Evolutionary conservation across 305 asterid species (phyloP).

Genomic region (Coffea humblotiana): DNA sequence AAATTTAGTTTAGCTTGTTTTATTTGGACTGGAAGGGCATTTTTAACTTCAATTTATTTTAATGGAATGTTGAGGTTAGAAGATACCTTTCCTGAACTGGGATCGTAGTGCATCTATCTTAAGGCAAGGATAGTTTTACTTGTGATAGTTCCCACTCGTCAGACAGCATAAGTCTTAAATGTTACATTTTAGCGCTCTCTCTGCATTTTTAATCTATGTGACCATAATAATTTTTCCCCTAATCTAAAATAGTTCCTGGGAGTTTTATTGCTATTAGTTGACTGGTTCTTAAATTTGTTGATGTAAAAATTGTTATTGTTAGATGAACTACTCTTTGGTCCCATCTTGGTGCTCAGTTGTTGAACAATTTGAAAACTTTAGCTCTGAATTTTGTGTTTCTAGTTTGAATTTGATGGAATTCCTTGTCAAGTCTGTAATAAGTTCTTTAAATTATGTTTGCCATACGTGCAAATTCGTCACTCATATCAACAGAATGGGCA

Average conservation of each 20-base stretch:
- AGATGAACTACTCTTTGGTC: not conserved
- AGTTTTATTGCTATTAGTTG: not conserved
- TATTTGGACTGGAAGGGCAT: not conserved
- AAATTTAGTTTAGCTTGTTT: not conserved
- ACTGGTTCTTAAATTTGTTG: not conserved
- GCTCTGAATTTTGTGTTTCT: not conserved
- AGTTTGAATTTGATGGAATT: not conserved
- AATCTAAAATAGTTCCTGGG: not conserved
- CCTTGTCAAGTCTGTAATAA: not conserved
- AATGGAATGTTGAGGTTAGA: not conserved
- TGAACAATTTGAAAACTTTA: not conserved
- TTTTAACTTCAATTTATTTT: not conserved
- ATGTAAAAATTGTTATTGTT: not conserved
- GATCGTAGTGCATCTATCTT: too few species aligned
- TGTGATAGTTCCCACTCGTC: not conserved
- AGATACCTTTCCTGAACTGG: not conserved
- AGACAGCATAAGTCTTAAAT: not conserved
- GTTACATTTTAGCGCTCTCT: not conserved
- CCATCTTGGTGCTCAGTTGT: not conserved
- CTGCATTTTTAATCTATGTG: not conserved
- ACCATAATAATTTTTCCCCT: not conserved
- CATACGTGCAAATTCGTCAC: not conserved
- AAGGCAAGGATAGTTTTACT: too few species aligned
- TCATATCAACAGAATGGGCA: not conserved
- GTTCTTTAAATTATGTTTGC: not conserved